phyloP scores from a whole-genome alignment of 495 filamentous ascomycete genomes.

The Aspergillus baeticus region DNA sequence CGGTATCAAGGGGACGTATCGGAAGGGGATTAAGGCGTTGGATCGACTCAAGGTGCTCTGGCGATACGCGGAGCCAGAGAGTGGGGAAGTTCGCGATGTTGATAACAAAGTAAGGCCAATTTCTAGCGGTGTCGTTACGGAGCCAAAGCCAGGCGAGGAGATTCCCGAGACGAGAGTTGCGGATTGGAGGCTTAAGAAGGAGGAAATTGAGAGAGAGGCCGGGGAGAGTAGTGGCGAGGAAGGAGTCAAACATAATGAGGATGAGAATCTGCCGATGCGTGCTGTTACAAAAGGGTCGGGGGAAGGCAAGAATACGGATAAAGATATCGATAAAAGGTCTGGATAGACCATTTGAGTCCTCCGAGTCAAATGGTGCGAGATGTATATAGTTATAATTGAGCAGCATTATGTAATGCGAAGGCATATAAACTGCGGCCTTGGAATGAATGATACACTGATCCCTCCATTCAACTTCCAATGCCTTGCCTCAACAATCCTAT shows the following conservation, averaged over 20 bases:
- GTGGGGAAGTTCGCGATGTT: conserved; percentile 7
- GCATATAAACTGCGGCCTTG: too few species aligned
- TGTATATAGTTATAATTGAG: too few species aligned
- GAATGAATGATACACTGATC: too few species aligned
- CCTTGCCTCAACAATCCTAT: too few species aligned
- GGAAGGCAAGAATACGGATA: not conserved
- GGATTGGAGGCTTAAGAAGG: conserved; percentile 61
- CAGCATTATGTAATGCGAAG: too few species aligned
- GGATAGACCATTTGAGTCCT: not conserved
- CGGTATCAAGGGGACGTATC: conserved; percentile 74
- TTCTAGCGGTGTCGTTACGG: conserved; percentile 47
- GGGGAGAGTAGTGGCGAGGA: conserved; percentile 12
- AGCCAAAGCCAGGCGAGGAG: conserved; percentile 60
- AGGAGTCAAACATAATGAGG: not conserved
- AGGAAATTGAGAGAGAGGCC: conserved; percentile 25
- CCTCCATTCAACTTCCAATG: too few species aligned
- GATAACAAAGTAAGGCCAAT: conserved; percentile 15
- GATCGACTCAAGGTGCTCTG: conserved; percentile 89
- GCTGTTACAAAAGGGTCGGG: not conserved
- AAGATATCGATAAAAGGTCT: not conserved
- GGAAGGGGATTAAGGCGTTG: conserved; percentile 77
- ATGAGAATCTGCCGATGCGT: conserved; percentile 18
- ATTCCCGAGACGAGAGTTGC: conserved; percentile 66
- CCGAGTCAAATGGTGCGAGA: too few species aligned
- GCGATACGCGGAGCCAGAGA: conserved; percentile 41